Base-by-base conservation (phyloP, 108 stramenopile species). In the Craspedostauros australis region DNA sequence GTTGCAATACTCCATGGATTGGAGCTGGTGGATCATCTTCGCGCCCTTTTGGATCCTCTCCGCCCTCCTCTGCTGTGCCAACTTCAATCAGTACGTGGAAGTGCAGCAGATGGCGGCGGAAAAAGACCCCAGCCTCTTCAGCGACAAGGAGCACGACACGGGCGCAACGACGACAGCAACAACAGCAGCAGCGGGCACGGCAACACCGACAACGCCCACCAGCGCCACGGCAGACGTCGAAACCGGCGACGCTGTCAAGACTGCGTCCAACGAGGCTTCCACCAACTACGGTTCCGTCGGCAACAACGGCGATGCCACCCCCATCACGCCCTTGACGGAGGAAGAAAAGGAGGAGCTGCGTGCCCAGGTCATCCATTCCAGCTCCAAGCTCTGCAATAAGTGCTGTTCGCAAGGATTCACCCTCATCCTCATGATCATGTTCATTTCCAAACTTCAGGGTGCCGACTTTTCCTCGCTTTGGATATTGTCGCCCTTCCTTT, bases 11-110 rank as follows among this genome's bases (percentile, higher is more conserved):
- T 51, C 50, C 7, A 5, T 70, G 4, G 72, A 72, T 25, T 86
- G 76, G 82, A 90, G 68, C 57, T 94, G 88, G 88, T 94, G 93
- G 93, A 28, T 86, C 6, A 54, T 91, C 21, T 94, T 94, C 66
- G 26, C 66, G 18, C 93, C 93, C 1, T 73, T 94, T 39, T 91
- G 78, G 60, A 28, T 70, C 14, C 63, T 81, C 70, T 53, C 72
- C 0, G 26, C 63, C 23, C 54, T 72, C 27, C 61, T 88, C 32
- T 79, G 85, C 28, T 73, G 55, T 36, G 45, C 66, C 1, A 79
- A 84, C 29, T 84, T 79, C 46, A 67, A 71, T 19, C 49, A 69
- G 39, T 86, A 86, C 67, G 66, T 72, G 1, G 69, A 71, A 32
- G 72, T 73, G 1, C 84, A 84, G 50, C 49, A 54, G 2, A 70